phyloP scores from a whole-genome alignment of 495 filamentous ascomycete genomes.

The Penicillium taxi region DNA sequence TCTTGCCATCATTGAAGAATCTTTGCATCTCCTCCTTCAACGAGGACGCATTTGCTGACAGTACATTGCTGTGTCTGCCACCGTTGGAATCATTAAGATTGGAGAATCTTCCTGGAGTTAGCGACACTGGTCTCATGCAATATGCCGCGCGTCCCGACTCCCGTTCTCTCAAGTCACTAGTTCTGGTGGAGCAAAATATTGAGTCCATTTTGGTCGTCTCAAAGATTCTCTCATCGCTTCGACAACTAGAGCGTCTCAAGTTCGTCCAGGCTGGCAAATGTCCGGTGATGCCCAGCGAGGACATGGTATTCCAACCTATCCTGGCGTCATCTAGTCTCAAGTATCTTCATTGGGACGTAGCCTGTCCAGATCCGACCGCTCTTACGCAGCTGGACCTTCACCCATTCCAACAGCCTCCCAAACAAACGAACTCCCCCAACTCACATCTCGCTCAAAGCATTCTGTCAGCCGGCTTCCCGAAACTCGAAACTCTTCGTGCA shows the following conservation, averaged over 20 bases:
- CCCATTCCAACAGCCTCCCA: slow-evolving; percentile 31
- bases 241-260: slow-evolving; percentile 54
- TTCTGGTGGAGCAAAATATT: slow-evolving; percentile 58
- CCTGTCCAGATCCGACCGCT: slow-evolving; percentile 38
- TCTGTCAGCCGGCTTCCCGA: slow-evolving; percentile 59
- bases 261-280: slow-evolving; percentile 57
- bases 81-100: slow-evolving; percentile 65
- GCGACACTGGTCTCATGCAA: slow-evolving; percentile 64
- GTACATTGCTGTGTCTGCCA: slow-evolving; percentile 61
- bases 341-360: slow-evolving; percentile 77
- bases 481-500: slow-evolving; percentile 57
- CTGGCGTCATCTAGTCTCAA: slow-evolving; percentile 59
- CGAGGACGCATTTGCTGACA: slow-evolving; percentile 63
- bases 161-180: slow-evolving; percentile 49
- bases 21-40: slow-evolving; percentile 70
- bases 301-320: slow-evolving; percentile 58
- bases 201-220: slow-evolving; percentile 63
- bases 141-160: slow-evolving; percentile 56
- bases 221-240: slow-evolving; percentile 62
- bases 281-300: slow-evolving; percentile 50
- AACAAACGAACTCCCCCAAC: slow-evolving; percentile 48
- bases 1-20: slow-evolving; percentile 60
- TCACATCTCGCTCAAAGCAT: slow-evolving; percentile 68
- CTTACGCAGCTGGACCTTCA: slow-evolving; percentile 34
- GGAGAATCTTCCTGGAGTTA: slow-evolving; percentile 68